Evolutionary conservation across 768 basidiomycete genomes (phyloP).

Genomic region (Psilocybe tampanensis): DNA sequence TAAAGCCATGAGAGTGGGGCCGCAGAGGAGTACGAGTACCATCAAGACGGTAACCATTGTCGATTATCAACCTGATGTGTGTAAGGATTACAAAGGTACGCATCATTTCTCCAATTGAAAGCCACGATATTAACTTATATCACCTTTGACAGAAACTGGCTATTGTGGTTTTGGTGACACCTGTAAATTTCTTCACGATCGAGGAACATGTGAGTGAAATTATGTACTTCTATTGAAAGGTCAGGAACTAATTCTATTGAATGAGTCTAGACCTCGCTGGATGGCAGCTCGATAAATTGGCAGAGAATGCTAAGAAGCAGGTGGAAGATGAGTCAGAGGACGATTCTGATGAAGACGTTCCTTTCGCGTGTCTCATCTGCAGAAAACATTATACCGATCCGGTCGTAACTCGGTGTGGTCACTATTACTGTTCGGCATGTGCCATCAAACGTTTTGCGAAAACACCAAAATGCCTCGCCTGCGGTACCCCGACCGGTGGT

Average conservation of each 20-base stretch:
- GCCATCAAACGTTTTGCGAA: slow-evolving; percentile 94
- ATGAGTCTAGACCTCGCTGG: slow-evolving; percentile 79
- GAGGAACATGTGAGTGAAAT: slow-evolving; percentile 80
- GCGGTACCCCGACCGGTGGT: slow-evolving; percentile 89
- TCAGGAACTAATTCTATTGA: slow-evolving; percentile 4
- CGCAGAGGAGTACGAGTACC: slow-evolving; percentile 74
- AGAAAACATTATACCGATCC: slow-evolving; percentile 94
- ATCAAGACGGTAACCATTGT: slow-evolving; percentile 94
- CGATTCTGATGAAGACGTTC: slow-evolving; percentile 84
- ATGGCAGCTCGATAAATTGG: slow-evolving; percentile 97
- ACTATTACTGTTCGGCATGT: slow-evolving; percentile 95
- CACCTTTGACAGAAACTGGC: slow-evolving; percentile 75
- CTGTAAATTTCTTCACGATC: slow-evolving; percentile 98
- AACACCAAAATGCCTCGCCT: slow-evolving; percentile 95
- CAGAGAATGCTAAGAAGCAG: slow-evolving; percentile 71
- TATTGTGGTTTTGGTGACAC: slow-evolving; percentile 99
- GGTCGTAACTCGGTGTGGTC: slow-evolving; percentile 93
- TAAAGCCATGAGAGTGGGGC: slow-evolving; percentile 86
- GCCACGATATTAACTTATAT: slow-evolving; percentile 3
- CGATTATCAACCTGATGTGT: slow-evolving; percentile 99
- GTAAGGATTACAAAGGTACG: slow-evolving; percentile 98
- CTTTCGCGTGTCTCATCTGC: slow-evolving; percentile 98
- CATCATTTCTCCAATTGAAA: slow-evolving; percentile 18
- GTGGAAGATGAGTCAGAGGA: slow-evolving; percentile 61
- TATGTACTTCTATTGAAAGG: slow-evolving; percentile 3